A percentile compares a stretch with the other conserved stretches of the same genome.
Evolutionary conservation across 768 basidiomycete species (phyloP).

Genomic region (Podaxis sp.): DNA sequence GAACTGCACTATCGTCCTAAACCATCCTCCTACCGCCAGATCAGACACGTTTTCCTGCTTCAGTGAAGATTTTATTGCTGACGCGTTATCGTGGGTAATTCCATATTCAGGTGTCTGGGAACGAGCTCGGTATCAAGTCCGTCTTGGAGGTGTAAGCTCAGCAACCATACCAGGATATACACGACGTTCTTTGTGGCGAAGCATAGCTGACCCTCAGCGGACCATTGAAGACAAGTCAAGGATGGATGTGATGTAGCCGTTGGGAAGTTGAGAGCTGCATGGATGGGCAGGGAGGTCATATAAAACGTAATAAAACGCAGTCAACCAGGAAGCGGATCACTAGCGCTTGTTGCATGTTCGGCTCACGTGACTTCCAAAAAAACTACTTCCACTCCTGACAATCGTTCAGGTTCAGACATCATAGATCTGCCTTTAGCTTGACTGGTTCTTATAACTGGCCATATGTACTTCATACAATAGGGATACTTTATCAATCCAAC

Average conservation of each 20-base stretch:
- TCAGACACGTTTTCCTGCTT: conserved; percentile 30
- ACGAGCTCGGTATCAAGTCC: conserved; percentile 9
- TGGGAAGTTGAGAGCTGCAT: conserved; percentile 56
- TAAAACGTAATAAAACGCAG: background rate
- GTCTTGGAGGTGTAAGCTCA: background rate
- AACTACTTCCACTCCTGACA: no score
- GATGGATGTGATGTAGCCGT: conserved; percentile 63
- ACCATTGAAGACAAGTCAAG: conserved; percentile 64
- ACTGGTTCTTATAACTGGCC: no score
- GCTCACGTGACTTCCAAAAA: no score
- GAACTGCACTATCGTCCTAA: conserved; percentile 69
- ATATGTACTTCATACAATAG: background rate
- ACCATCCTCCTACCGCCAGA: conserved; percentile 57
- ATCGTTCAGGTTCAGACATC: no score
- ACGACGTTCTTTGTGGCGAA: conserved; percentile 67
- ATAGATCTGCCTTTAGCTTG: no score
- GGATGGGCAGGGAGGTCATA: conserved; percentile 29
- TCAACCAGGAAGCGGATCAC: no score
- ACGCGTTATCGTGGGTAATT: conserved; percentile 60
- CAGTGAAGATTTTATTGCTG: conserved; percentile 44
- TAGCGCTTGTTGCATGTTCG: no score
- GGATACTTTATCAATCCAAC: background rate
- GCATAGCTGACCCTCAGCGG: conserved; percentile 69
- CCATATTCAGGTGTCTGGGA: conserved; percentile 73
- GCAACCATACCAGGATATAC: conserved; percentile 60